These are phyloP conservation scores for Botryotinia globosa DNA, from an alignment of 2,329 filamentous ascomycete species.

Conservation along the genomic window DNA sequence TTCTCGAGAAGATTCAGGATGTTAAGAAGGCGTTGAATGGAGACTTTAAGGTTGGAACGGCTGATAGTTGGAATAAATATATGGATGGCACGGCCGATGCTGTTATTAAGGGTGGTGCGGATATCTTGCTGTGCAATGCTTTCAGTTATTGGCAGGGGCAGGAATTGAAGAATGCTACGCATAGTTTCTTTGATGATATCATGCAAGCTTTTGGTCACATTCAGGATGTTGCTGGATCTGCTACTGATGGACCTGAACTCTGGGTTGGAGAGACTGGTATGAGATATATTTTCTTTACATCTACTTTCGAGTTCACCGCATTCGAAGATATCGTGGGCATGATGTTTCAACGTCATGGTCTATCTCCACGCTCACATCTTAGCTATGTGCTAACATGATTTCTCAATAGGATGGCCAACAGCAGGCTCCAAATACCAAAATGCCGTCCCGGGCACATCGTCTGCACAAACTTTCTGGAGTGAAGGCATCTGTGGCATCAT, in stretches of 20 bases:
- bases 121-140: conserved; percentile 63
- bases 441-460: conserved; percentile 57
- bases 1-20: conserved; percentile 59
- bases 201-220: conserved; percentile 61
- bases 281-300: neutral
- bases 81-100: conserved; percentile 65
- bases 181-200: conserved; percentile 66
- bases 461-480: conserved; percentile 60
- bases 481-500: conserved; percentile 62
- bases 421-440: conserved; percentile 60
- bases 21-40: conserved; percentile 54
- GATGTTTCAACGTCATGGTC: neutral
- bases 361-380: neutral
- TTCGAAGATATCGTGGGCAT: too few species aligned
- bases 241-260: conserved; percentile 55
- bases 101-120: conserved; percentile 54
- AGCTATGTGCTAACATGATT: neutral
- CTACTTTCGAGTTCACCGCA: neutral
- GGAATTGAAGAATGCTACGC: conserved; percentile 51
- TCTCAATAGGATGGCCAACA: conserved; percentile 54
- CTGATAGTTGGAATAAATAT: conserved; percentile 72
- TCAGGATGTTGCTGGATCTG: conserved; percentile 54
- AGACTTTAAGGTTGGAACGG: conserved; percentile 60
- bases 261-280: conserved; percentile 65
- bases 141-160: conserved; percentile 73